Evolutionary conservation across 441 rosid species (phyloP).

Genomic region (Biscutella laevigata): DNA sequence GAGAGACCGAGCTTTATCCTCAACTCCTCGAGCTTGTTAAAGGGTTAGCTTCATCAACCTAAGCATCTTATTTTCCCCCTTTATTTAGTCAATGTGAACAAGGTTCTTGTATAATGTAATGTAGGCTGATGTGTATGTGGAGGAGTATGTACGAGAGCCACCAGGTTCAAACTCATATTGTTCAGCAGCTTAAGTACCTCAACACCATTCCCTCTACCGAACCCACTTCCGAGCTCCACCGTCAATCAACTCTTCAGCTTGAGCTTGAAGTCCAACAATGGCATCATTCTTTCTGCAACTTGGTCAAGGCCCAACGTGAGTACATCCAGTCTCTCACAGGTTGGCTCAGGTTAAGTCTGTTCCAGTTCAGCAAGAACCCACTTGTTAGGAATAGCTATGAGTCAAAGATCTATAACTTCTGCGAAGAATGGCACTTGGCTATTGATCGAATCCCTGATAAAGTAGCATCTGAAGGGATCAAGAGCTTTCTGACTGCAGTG

Average conservation of each 20-base stretch:
- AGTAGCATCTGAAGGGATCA: constrained; percentile 92
- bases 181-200: constrained; percentile 83
- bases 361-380: constrained; percentile 66
- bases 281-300: constrained; percentile 76
- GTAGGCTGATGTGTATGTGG: constrained; percentile 92
- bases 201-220: constrained; percentile 71
- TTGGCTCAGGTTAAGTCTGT: constrained; percentile 86
- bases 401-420: constrained; percentile 66
- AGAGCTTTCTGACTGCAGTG: constrained; percentile 61
- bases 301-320: constrained; percentile 68
- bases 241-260: constrained; percentile 82
- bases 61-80: background rate
- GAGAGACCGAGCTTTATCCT: constrained; percentile 77
- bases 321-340: constrained; percentile 78
- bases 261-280: constrained; percentile 86
- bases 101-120: constrained; percentile 7
- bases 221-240: constrained; percentile 79
- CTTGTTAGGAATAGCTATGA: constrained; percentile 39
- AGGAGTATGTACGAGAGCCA: constrained; percentile 96
- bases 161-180: constrained; percentile 87
- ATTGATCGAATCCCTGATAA: constrained; percentile 77
- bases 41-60: constrained; percentile 46
- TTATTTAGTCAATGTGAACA: background rate
- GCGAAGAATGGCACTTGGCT: constrained; percentile 83
- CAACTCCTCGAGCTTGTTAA: constrained; percentile 78